phyloP scores from a whole-genome alignment of 2,329 filamentous ascomycete species.

The Fusarium euwallaceae region DNA sequence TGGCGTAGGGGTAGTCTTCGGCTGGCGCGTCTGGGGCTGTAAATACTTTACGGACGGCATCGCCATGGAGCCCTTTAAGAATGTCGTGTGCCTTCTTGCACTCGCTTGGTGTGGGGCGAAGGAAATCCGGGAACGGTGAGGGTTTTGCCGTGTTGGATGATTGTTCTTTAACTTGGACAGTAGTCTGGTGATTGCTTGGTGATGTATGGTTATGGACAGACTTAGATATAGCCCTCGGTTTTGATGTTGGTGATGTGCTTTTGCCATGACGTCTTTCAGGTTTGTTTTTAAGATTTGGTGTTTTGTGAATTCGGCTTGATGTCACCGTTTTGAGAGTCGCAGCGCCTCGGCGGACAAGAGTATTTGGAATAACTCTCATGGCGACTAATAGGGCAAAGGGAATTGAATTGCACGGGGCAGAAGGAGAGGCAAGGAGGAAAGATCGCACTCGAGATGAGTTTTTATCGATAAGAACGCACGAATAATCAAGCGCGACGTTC shows the following conservation, averaged over 20 bases:
- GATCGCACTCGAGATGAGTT: not conserved
- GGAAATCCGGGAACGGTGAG: not conserved
- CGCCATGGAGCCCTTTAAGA: not conserved
- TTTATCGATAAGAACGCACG: not conserved
- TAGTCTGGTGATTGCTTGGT: not conserved
- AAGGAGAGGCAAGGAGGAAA: not conserved
- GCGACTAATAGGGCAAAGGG: not conserved
- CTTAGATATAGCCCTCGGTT: not conserved
- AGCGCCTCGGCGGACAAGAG: not conserved
- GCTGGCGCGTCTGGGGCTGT: not conserved
- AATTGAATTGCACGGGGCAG: not conserved
- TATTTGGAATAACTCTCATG: not conserved
- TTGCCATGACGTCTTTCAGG: not conserved
- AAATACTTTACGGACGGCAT: not conserved
- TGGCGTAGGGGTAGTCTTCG: not conserved
- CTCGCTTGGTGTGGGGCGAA: not conserved
- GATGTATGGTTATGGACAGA: not conserved
- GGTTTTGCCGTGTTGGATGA: not conserved
- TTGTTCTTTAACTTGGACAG: not conserved
- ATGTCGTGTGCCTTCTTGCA: not conserved
- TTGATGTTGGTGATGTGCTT: not conserved
- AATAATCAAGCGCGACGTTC: not conserved
- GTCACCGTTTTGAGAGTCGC: not conserved
- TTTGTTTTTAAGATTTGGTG: not conserved
- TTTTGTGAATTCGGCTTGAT: not conserved